Evolutionary conservation across 2,329 filamentous ascomycete species (phyloP), one percentile per base, ranked within the genome.

Genomic region (Fusarium annulatum): DNA sequence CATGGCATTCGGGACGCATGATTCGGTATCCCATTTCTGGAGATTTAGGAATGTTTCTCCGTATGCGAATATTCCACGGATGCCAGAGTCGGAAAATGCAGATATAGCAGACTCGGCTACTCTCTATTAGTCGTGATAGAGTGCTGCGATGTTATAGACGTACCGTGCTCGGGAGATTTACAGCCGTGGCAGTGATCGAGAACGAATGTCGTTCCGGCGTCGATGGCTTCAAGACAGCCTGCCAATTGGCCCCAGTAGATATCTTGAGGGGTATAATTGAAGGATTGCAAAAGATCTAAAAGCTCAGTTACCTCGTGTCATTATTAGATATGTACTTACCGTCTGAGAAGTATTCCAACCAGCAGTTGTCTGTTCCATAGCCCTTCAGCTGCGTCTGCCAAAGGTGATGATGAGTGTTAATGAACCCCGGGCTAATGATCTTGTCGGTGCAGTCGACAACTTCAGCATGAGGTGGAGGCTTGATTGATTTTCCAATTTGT

Each of bases 381-480:
- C 56, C 61, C 12, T 61, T 64, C 2, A 64, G 56, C 34, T 64
- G 61, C 0, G 70, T 73, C 15, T 72, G 69, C 69, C 64, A 73
- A 6, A 69, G 15, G n/a, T 74, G 72, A 34, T 71, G 71, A 6
- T 74, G 71, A 7, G 68, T 72, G 11, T 74, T 69, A 18, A 74
- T 46, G 45, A 74, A 74, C 2, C 71, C 72, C 0, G 71, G 72
- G 28, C 53, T 60, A 3, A 69, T 48, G 9, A 74, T 71, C 39
- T 74, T 71, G 33, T 62, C 45, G 18, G 57, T 15, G 30, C 66
- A 73, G 30, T 73, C 42, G 6, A 73, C 3, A n/a, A 64, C 4
- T 15, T 70, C 52, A 4, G 56, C 14, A 10, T 42, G 30, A 4
- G 43, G 7, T 1, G 28, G 52, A 18, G 51, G 10, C 0, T 41